Base-by-base conservation (phyloP, 345 rosid species). In the Euphorbia peplus region DNA sequence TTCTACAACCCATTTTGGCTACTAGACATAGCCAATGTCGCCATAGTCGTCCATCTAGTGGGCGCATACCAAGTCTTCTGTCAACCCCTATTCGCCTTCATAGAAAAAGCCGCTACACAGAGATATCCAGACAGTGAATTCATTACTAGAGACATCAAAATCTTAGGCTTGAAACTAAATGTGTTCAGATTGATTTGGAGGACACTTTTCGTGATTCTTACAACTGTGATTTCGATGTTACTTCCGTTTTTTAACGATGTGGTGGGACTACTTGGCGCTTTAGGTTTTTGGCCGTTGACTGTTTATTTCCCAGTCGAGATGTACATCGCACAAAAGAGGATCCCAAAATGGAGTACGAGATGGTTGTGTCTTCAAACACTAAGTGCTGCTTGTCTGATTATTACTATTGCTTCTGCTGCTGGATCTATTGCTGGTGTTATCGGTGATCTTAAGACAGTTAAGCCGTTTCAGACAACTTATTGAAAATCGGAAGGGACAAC, bases 11-110 rank as follows among this genome's bases (percentile, higher is more conserved):
- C 98, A 2, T 93, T 29, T 67, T 93, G 97, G 98, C 86, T 91
- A 15, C 86, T 93, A 21, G 96, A 91, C 85, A 83, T 93, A 61
- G 98, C 95, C 6, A 93, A 93, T 46, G 76, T 81, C 0, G 96
- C 98, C 46, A 85, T 93, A 39, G 87, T 89, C 0, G 68, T 93
- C 64, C 98, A 93, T 84, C 86, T 91, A 18, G 77, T 91, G 3
- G 96, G 95, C 6, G 97, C 96, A 13, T 93, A 93, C 86, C 98
- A 93, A 78, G 97, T 93, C 69, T 91, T 22, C 76, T 89, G 96
- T 80, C 98, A 93, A 72, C 96, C 97, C 32, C 79, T 91, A 13
- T 93, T 85, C 15, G 84, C 92, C 24, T 93, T 93, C 83, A 19
- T 93, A 0, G 98, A 93, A 75, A 89, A 83, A 70, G 9, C 62